Percentiles rank a stretch among this genome's conserved stretches.
Conservation (phyloP, 1,284 basidiomycete species). For the Microbotryum lychnidis-dioicae region DNA sequence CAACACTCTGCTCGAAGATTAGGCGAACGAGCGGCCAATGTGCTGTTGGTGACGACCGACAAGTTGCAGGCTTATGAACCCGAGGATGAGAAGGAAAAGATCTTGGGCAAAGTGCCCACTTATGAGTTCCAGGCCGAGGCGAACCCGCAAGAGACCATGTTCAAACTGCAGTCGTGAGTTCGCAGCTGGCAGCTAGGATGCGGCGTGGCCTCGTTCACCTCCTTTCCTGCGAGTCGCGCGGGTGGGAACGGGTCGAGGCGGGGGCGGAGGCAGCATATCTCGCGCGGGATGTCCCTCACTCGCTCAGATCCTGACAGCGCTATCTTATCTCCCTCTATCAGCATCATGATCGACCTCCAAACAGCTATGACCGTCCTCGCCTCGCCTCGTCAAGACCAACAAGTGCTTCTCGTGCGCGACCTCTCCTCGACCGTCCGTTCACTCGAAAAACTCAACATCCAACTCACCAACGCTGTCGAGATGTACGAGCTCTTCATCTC, state of each 20-base stretch:
- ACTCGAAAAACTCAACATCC: slow-evolving; percentile 3
- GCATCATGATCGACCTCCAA: slow-evolving; percentile 17
- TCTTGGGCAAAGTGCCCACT: neutral
- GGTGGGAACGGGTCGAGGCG: no score
- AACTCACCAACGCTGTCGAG: slow-evolving; percentile 6
- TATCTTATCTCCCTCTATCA: neutral
- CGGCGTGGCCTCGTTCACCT: no score
- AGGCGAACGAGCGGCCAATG: slow-evolving; percentile 6
- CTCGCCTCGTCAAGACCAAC: neutral
- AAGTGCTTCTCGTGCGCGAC: slow-evolving; percentile 13
- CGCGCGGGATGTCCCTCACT: no score
- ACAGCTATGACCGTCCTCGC: slow-evolving; percentile 9
- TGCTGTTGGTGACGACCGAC: slow-evolving; percentile 1
- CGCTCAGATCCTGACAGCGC: neutral
- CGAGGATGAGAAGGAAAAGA: neutral
- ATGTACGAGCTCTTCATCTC: slow-evolving; percentile 9
- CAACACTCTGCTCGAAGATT: neutral
- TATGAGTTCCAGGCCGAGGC: slow-evolving; percentile 17
- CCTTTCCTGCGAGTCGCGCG: no score
- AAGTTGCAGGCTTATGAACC: slow-evolving; percentile 7
- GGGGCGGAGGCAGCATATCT: no score
- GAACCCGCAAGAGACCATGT: neutral
- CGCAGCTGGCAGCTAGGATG: no score
- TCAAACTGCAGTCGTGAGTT: slow-evolving; percentile 20
- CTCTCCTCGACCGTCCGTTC: neutral